Evolutionary conservation across 352 stramenopile species (phyloP), one percentile per base, ranked within the genome.

Genomic region (Globisporangium takayamanum): DNA sequence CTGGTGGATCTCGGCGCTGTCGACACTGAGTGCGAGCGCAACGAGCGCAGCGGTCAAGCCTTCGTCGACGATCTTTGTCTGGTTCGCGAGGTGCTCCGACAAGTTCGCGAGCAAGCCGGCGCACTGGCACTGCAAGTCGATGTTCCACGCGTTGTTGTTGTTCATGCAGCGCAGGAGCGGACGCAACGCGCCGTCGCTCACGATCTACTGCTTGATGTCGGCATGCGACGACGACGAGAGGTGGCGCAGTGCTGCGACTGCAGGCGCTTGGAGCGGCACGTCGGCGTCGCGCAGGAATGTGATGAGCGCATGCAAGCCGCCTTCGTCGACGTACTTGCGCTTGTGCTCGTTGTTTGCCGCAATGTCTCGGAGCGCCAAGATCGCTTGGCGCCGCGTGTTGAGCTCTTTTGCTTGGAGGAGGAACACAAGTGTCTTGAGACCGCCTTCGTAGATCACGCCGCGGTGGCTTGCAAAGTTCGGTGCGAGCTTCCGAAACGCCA

Each of bases 401-500:
- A 82, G 70, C 53, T 98, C 92, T 57, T 92, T 88, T 4, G 84
- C 78, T 57, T 96, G 86, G 11, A 98, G 66, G 18, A 99, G 68
- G 16, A 94, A 86, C 51, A 98, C 89, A 2, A 99, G 74, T 49
- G 88, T 95, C 69, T 89, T 82, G n/a, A 98, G 64, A 0, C 88
- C 95, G 14, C 91, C 89, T 53, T 89, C 79, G 47, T 93, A 86
- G 37, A 98, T 78, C 54, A 97, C 74, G 7, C 80, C 73, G 5
- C 74, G 64, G 59, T 98, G 95, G 50, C 91, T 96, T 8, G 77
- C 74, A 49, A 93, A 80, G 64, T 98, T 98, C 6, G 91, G 87
- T 12, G 87, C 85, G 11, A 99, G 77, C 70, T 98, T 99, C 10
- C 95, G 89, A 57, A 98, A 89, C 15, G 84, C 87, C n/a, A 98